Percentiles rank a stretch among this genome's conserved stretches.
These are phyloP conservation scores for Persicaria maculosa DNA, from an alignment of 148 eudicot genomes.

Conservation along the genomic window DNA sequence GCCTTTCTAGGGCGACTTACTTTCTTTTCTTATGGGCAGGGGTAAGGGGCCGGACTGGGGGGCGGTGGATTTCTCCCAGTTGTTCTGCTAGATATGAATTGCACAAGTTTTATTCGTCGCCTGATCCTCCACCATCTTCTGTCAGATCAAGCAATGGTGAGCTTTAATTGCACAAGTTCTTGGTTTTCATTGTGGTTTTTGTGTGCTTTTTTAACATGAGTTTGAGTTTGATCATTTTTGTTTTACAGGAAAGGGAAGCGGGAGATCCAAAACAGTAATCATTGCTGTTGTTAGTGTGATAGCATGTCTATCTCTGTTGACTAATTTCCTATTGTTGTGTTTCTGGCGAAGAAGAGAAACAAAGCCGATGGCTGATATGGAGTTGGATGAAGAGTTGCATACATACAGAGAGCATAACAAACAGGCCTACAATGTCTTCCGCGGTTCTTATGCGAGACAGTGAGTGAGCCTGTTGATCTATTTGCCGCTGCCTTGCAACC, in stretches of 20 bases:
- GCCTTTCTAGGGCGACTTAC: neutral
- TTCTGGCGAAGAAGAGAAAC: neutral
- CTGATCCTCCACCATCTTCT: neutral
- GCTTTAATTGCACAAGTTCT: no score
- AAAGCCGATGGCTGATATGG: neutral
- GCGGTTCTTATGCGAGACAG: constrained; percentile 22
- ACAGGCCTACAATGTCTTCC: constrained; percentile 24
- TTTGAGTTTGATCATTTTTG: neutral
- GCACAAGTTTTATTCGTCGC: neutral
- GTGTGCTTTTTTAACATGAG: neutral
- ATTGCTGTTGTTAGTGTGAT: neutral
- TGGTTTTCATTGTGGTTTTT: no score
- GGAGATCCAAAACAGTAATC: neutral
- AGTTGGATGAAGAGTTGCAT: constrained; percentile 15
- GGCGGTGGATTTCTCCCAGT: neutral
- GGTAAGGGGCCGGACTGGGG: neutral
- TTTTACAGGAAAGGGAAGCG: neutral
- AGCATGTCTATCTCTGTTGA: neutral
- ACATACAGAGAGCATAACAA: constrained; percentile 19
- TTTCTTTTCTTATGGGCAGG: neutral
- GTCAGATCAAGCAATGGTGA: neutral
- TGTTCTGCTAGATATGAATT: neutral
- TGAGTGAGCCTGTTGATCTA: neutral
- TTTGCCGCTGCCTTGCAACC: neutral
- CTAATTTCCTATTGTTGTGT: neutral